A percentile compares a stretch with the other conserved stretches of the same genome.
These are phyloP conservation scores for Hydnomerulius pinastri DNA, from an alignment of 768 basidiomycete species.

Conservation along the genomic window DNA sequence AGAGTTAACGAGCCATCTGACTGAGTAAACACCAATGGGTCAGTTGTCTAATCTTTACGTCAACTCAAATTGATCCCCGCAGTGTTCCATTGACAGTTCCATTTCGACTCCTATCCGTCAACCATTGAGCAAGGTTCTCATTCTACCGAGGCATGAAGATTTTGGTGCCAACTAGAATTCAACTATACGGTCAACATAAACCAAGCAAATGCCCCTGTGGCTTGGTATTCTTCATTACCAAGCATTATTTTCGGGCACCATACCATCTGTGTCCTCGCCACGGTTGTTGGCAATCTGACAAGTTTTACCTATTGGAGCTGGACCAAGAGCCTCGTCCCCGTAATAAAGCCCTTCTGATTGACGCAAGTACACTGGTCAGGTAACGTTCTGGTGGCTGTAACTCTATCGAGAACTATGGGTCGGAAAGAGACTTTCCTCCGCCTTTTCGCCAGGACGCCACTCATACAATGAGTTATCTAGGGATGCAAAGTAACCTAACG, in stretches of 20 bases:
- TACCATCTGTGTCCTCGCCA: neutral
- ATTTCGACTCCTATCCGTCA: neutral
- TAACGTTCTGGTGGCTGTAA: neutral
- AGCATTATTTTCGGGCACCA: no score
- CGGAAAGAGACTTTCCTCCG: neutral
- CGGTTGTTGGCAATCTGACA: neutral
- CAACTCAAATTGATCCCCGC: neutral
- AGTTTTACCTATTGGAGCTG: neutral
- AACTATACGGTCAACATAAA: neutral
- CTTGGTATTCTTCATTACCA: neutral
- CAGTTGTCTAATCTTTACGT: neutral
- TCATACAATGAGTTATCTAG: no score
- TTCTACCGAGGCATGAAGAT: neutral
- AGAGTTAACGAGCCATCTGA: constrained; percentile 4
- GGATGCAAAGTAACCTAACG: no score
- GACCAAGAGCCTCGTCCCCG: neutral
- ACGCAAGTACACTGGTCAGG: neutral
- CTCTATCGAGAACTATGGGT: neutral
- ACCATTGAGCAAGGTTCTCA: neutral
- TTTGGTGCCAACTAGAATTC: neutral
- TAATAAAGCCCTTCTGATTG: neutral
- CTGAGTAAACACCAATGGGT: neutral
- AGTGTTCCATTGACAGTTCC: neutral
- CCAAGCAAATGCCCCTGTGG: neutral
- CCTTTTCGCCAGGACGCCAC: neutral